Base-by-base conservation (phyloP, 169 alveolate genomes). In the Plasmodium cynomolgi region DNA sequence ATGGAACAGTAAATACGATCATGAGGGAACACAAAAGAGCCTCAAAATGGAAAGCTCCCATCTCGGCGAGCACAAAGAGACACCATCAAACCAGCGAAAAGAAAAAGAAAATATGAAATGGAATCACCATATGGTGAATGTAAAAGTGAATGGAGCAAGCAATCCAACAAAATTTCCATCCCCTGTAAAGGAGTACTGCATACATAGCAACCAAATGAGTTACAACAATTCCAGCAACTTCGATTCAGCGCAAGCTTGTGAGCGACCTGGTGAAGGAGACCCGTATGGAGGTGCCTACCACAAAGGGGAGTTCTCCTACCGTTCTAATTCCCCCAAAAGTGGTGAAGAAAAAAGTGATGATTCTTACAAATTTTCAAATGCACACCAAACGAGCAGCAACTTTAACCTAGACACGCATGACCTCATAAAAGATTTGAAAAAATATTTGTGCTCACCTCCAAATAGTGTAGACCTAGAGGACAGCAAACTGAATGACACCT, bases 271-370 rank as follows among this genome's bases (percentile, higher is more conserved):
- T n/a, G 47, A 20, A 62, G 56, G 17, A 5, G 5, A 81, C 39
- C 23, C 44, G 29, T 26, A 71, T 81, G 77, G 83, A 15, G 84
- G 83, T 11, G 91, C 81, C 50, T 81, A 90, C 37, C 73, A 81
- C 73, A 90, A 90, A 81, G 74, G 74, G 1, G 50, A 26, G 33
- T 81, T 68, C 50, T 91, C 92, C 54, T 68, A 47, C 74, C 34
- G 47, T 81, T 81, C 95, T 29, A 77, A 81, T 31, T 62, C 23
- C 75, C 81, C 84, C 20, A 81, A 68, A 91, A 33, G 1, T 44
- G 77, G 73, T 7, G 95, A 91, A 81, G 86, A 91, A 58, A 91
- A 71, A 91, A 91, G 26, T 91, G 39, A 91, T 26, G 29, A 15
- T 13, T n/a, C 90, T 47, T 13, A 34, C 31, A 82, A 77, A 33